These are phyloP conservation scores for Candida sphagnicola DNA, from an alignment of 805 yeast genomes.

Conservation along the genomic window DNA sequence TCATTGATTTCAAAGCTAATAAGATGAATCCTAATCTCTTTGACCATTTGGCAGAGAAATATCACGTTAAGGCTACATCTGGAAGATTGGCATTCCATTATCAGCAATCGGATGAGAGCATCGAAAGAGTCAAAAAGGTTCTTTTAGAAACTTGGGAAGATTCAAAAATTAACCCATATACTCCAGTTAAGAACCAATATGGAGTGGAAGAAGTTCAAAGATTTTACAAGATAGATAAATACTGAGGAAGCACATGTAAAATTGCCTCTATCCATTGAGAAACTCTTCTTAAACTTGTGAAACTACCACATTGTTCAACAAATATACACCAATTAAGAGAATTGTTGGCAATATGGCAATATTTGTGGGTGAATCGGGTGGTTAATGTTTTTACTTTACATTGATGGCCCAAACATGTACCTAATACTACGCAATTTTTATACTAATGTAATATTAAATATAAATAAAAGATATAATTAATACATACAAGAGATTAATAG, in stretches of 20 bases:
- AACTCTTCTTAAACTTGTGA: too few species aligned
- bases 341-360: too few species aligned
- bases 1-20: slow-evolving; percentile 29
- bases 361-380: too few species aligned
- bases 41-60: slow-evolving; percentile 43
- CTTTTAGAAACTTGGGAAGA: slow-evolving; percentile 55
- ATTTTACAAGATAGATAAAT: not conserved
- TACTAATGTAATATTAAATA: not conserved
- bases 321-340: too few species aligned
- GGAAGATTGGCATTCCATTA: slow-evolving; percentile 35
- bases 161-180: slow-evolving; percentile 50
- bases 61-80: slow-evolving; percentile 65
- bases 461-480: not conserved
- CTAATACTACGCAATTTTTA: too few species aligned
- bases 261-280: too few species aligned
- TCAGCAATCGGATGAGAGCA: slow-evolving; percentile 28
- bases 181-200: slow-evolving; percentile 6
- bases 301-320: too few species aligned
- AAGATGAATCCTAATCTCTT: slow-evolving; percentile 25
- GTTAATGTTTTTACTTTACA: too few species aligned
- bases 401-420: too few species aligned
- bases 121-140: slow-evolving; percentile 39
- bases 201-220: not conserved
- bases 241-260: too few species aligned
- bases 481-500: not conserved